phyloP scores from a whole-genome alignment of 495 filamentous ascomycete genomes.

The Penicillium antarcticum region DNA sequence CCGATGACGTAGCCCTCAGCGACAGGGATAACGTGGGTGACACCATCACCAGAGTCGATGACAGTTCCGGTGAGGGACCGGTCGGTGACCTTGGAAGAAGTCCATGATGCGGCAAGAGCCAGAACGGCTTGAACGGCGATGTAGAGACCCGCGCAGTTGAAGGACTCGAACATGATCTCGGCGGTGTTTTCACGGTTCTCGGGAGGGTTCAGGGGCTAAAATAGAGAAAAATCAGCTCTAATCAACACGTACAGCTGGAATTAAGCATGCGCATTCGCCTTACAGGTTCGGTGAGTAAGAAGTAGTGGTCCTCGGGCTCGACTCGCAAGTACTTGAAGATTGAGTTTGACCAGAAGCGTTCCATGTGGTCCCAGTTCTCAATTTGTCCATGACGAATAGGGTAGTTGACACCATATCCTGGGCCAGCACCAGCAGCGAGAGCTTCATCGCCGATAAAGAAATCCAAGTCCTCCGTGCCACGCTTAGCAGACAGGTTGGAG shows the following conservation, averaged over 20 bases:
- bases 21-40: conserved; percentile 98
- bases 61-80: conserved; percentile 97
- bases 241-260: conserved; percentile 1
- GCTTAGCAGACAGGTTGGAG: conserved; percentile 83
- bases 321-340: conserved; percentile 99
- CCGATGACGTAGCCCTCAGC: conserved; percentile 99
- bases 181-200: conserved; percentile 99
- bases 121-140: conserved; percentile 98
- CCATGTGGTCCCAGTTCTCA: conserved; percentile 99
- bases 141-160: conserved; percentile 98
- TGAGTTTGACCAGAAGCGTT: conserved; percentile 98
- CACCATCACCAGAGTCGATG: conserved; percentile 95
- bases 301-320: conserved; percentile 97
- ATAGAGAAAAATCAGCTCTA: conserved; percentile 8
- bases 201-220: conserved; percentile 89
- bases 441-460: conserved; percentile 99
- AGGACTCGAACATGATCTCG: conserved; percentile 99
- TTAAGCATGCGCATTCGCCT: conserved; percentile 19
- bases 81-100: conserved; percentile 94
- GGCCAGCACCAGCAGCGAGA: conserved; percentile 74
- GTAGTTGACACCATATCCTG: conserved; percentile 94
- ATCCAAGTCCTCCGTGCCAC: conserved; percentile 95
- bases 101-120: conserved; percentile 96
- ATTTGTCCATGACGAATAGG: conserved; percentile 97
- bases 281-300: conserved; percentile 95